These are phyloP conservation scores for Starmerella floris DNA, from an alignment of 805 yeast genomes.

Conservation along the genomic window DNA sequence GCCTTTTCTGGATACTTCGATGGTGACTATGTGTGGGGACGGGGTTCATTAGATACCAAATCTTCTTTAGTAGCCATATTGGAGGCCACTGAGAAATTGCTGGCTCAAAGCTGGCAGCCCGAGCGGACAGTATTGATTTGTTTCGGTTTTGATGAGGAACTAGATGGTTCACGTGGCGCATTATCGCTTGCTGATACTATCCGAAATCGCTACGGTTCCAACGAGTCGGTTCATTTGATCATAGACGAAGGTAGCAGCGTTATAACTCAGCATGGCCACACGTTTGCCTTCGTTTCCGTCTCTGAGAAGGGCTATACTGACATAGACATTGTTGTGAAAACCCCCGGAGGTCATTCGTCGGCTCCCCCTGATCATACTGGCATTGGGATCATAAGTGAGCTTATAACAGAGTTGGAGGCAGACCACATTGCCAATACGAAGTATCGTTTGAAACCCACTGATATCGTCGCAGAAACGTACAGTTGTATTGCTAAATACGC, in stretches of 20 bases:
- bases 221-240: constrained; percentile 44
- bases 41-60: constrained; percentile 71
- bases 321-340: constrained; percentile 35
- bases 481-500: constrained; percentile 53
- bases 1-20: constrained; percentile 60
- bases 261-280: constrained; percentile 32
- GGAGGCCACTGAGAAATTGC: constrained; percentile 49
- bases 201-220: constrained; percentile 40
- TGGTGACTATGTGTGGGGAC: constrained; percentile 54
- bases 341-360: constrained; percentile 72
- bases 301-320: constrained; percentile 53
- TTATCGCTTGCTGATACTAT: constrained; percentile 35
- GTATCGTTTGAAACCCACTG: constrained; percentile 35
- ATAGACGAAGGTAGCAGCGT: constrained; percentile 59
- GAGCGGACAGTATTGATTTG: constrained; percentile 49
- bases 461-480: constrained; percentile 28
- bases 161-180: constrained; percentile 54
- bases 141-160: constrained; percentile 73
- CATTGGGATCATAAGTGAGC: constrained; percentile 57
- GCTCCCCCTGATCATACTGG: constrained; percentile 72
- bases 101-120: constrained; percentile 43
- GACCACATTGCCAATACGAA: constrained; percentile 34
- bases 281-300: constrained; percentile 42
- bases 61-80: constrained; percentile 50
- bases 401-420: constrained; percentile 43